These are phyloP conservation scores for Andrographis paniculata DNA, from an alignment of 305 asterid genomes.

Conservation along the genomic window DNA sequence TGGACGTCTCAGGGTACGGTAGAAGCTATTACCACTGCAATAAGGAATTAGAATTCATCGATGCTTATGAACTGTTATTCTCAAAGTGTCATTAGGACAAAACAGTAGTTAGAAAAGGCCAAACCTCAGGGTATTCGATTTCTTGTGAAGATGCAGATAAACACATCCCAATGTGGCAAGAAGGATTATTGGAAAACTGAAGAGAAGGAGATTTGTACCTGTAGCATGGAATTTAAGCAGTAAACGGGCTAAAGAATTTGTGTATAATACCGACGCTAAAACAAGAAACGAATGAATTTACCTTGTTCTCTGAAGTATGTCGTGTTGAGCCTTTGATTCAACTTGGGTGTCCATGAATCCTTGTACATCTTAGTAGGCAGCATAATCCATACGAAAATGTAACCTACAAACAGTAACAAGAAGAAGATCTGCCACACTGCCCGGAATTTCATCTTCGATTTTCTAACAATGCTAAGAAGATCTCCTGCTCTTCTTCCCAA, in stretches of 20 bases:
- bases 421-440: slow-evolving; percentile 35
- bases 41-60: slow-evolving; percentile 4
- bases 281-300: slow-evolving; percentile 14
- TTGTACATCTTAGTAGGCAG: slow-evolving; percentile 45
- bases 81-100: neutral
- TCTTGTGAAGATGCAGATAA: slow-evolving; percentile 41
- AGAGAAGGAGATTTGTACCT: slow-evolving; percentile 59
- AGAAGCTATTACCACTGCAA: slow-evolving; percentile 24
- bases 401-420: slow-evolving; percentile 36
- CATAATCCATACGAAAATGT: slow-evolving; percentile 46
- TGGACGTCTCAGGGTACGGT: slow-evolving; percentile 31
- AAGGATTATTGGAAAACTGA: slow-evolving; percentile 52
- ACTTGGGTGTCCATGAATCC: slow-evolving; percentile 34
- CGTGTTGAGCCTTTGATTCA: slow-evolving; percentile 29
- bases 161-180: slow-evolving; percentile 48
- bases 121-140: slow-evolving; percentile 31
- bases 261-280: neutral
- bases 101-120: neutral
- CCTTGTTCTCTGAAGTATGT: slow-evolving; percentile 70
- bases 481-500: neutral
- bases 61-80: neutral
- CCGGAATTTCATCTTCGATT: slow-evolving; percentile 25
- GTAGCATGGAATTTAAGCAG: slow-evolving; percentile 6
- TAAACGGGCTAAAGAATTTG: neutral
- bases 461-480: neutral